Conservation (phyloP, 768 basidiomycete species). For the Russula sp. region DNA sequence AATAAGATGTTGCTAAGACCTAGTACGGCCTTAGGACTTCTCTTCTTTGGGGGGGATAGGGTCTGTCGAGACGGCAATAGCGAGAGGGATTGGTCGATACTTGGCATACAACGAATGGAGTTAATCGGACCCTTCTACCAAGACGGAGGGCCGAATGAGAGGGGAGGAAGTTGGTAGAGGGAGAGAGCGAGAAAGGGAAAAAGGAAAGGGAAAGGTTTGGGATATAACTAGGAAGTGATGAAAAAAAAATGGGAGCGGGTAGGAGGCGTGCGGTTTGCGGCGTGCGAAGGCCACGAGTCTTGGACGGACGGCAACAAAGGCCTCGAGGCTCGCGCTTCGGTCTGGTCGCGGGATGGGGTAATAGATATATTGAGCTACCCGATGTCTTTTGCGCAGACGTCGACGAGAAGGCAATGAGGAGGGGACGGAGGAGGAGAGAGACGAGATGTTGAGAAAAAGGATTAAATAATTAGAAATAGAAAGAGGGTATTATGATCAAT, state of each 20-base stretch:
- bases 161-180: slow-evolving; percentile 25
- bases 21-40: slow-evolving; percentile 43
- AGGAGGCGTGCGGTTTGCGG: slow-evolving; percentile 28
- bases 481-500: background rate
- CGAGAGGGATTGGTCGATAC: slow-evolving; percentile 29
- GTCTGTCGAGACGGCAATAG: slow-evolving; percentile 27
- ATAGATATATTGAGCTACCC: background rate
- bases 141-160: slow-evolving; percentile 23
- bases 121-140: slow-evolving; percentile 25
- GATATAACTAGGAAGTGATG: slow-evolving; percentile 17
- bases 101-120: slow-evolving; percentile 36
- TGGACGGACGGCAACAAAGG: slow-evolving; percentile 20
- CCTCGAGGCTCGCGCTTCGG: slow-evolving; percentile 22
- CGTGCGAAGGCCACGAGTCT: slow-evolving; percentile 34
- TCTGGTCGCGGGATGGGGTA: slow-evolving; percentile 16
- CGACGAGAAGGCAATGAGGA: background rate
- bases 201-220: slow-evolving; percentile 18
- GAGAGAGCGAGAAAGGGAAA: slow-evolving; percentile 23
- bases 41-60: slow-evolving; percentile 27
- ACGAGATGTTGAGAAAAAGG: background rate
- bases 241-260: slow-evolving; percentile 25
- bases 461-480: background rate
- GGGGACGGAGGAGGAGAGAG: background rate
- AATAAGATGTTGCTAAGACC: slow-evolving; percentile 35
- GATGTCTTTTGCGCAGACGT: background rate